Evolutionary conservation across 176 grass and related monocot species (phyloP).

Genomic region (Stipa capillata): DNA sequence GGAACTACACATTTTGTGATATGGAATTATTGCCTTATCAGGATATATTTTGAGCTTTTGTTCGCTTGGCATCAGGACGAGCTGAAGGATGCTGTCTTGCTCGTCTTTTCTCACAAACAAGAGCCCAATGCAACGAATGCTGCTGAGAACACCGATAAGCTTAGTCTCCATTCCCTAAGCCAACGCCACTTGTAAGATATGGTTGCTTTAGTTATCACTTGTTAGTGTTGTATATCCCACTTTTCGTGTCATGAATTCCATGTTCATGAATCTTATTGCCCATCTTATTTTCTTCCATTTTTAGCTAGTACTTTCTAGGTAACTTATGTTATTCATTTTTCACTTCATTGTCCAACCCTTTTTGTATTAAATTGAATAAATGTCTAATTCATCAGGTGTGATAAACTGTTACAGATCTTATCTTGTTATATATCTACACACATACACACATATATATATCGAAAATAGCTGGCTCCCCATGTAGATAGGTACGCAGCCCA

Average conservation of each 20-base stretch:
- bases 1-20: background rate
- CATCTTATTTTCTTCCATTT: background rate
- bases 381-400: background rate
- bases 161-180: conserved; percentile 67
- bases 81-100: conserved; percentile 76
- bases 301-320: background rate
- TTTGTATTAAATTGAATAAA: background rate
- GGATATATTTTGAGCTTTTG: background rate
- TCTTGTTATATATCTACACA: background rate
- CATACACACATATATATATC: no score
- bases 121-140: conserved; percentile 85
- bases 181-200: conserved; percentile 58
- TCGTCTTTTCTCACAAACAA: conserved; percentile 82
- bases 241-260: background rate
- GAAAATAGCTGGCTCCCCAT: no score
- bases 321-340: background rate
- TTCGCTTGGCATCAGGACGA: conserved; percentile 47
- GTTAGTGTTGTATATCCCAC: background rate
- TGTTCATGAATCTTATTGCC: background rate
- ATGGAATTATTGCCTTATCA: background rate
- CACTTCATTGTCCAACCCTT: background rate
- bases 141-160: conserved; percentile 77
- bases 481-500: no score
- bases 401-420: background rate
- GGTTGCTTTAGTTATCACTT: background rate